These are phyloP conservation scores for Davidsoniella virescens DNA, from an alignment of 2,329 filamentous ascomycete species.

Conservation along the genomic window DNA sequence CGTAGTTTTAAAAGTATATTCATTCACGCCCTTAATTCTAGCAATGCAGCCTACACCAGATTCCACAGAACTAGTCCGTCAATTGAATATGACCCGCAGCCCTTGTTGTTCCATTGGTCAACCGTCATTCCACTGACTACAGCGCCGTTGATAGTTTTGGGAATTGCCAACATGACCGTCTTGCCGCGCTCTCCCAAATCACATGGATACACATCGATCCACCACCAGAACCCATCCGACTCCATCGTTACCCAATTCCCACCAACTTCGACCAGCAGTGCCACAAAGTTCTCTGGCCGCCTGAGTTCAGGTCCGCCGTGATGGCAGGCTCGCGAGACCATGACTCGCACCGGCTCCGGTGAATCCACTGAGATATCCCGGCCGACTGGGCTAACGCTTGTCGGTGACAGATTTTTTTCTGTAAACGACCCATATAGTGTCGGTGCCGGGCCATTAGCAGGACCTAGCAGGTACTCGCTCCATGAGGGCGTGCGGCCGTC, in stretches of 20 bases:
- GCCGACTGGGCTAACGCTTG: conserved; percentile 39
- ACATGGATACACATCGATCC: conserved; percentile 53
- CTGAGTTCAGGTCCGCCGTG: conserved; percentile 29
- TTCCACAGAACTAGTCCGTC: conserved; percentile 33
- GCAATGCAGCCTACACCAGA: conserved; percentile 23
- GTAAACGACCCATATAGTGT: conserved; percentile 28
- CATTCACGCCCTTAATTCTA: too few relatives aligned
- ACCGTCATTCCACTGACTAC: conserved; percentile 33
- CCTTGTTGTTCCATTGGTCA: conserved; percentile 26
- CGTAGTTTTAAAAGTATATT: too few relatives aligned
- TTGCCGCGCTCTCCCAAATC: conserved; percentile 55
- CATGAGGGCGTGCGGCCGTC: conserved; percentile 55
- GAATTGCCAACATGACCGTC: conserved; percentile 45
- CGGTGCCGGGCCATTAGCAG: conserved; percentile 31
- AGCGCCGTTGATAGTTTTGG: conserved; percentile 33
- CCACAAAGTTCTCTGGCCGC: not conserved
- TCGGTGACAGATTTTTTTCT: conserved; percentile 36
- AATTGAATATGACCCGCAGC: conserved; percentile 16
- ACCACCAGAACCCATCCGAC: conserved; percentile 68
- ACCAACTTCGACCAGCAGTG: not conserved
- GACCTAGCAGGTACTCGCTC: conserved; percentile 66
- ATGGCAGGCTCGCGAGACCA: conserved; percentile 61
- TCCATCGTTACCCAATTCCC: conserved; percentile 43
- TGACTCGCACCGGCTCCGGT: conserved; percentile 50
- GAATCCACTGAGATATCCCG: conserved; percentile 43